Percentiles rank a stretch among this genome's conserved stretches.
phyloP scores from a whole-genome alignment of 768 basidiomycete genomes.

The Termitomyces sp. region DNA sequence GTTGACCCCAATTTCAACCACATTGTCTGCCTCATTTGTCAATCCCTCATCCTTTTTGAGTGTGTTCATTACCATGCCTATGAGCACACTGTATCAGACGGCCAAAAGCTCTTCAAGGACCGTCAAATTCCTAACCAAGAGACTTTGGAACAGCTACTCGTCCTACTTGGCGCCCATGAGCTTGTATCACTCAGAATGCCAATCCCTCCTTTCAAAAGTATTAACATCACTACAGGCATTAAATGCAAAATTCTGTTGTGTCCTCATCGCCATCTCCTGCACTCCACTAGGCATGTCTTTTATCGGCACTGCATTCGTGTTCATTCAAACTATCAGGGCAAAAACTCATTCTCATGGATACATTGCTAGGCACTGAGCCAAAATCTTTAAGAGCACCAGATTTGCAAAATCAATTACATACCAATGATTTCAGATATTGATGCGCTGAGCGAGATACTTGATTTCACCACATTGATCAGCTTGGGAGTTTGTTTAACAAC shows the following conservation, averaged over 20 bases:
- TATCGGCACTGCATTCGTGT: background rate
- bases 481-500: background rate
- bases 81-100: background rate
- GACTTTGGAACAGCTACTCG: background rate
- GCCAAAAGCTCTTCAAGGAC: background rate
- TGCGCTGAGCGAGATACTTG: background rate
- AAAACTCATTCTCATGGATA: background rate
- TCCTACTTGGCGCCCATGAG: background rate
- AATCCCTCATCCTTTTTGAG: background rate
- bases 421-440: background rate
- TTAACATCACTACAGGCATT: background rate
- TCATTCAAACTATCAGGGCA: background rate
- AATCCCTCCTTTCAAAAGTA: background rate
- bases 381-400: background rate
- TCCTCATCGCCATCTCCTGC: background rate
- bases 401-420: background rate
- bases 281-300: background rate
- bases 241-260: background rate
- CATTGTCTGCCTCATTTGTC: background rate
- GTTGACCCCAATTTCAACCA: background rate
- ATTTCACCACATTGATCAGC: background rate
- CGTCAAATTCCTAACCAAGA: background rate
- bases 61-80: background rate
- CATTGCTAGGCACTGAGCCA: background rate
- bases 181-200: background rate